Percentiles rank a stretch among this genome's conserved stretches.
Conservation (phyloP, 2,329 filamentous ascomycete species). For the Cercospora sp. region DNA sequence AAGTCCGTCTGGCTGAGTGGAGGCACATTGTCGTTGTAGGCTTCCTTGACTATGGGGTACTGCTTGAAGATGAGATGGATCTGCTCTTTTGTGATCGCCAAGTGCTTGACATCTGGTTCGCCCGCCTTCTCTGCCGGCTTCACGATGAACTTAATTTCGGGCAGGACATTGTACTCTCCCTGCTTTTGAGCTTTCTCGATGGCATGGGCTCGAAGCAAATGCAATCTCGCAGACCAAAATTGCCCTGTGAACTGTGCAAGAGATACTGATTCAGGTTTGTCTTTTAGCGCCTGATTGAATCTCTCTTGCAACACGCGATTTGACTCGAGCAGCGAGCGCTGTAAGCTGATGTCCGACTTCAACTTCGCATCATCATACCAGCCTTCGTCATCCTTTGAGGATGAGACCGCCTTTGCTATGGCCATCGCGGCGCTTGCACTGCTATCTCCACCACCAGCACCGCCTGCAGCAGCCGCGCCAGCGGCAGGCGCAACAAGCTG, state of each 20-base stretch:
- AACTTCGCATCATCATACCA: constrained; percentile 82
- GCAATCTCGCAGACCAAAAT: constrained; percentile 90
- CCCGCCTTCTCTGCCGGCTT: constrained; percentile 50
- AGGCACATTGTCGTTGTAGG: constrained; percentile 85
- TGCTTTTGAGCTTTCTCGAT: constrained; percentile 84
- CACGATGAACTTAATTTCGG: constrained; percentile 67
- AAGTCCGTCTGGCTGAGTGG: constrained; percentile 72
- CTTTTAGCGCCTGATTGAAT: constrained; percentile 79
- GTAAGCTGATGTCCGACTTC: constrained; percentile 74
- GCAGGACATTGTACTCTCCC: constrained; percentile 90
- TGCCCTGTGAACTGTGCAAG: constrained; percentile 81
- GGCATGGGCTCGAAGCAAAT: constrained; percentile 82
- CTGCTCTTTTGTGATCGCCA: constrained; percentile 88
- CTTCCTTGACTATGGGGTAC: constrained; percentile 83
- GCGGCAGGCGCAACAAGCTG: constrained; percentile 38
- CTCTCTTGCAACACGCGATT: constrained; percentile 72
- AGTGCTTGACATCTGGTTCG: constrained; percentile 66
- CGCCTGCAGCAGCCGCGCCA: constrained; percentile 14
- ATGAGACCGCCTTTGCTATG: constrained; percentile 69
- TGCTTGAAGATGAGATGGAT: constrained; percentile 91
- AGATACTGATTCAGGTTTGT: constrained; percentile 81
- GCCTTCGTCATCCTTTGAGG: constrained; percentile 54
- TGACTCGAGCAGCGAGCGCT: constrained; percentile 83
- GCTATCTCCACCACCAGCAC: constrained; percentile 23
- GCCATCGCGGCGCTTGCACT: constrained; percentile 61